phyloP scores from a whole-genome alignment of 768 basidiomycete species.

The Rhodotorula toruloides region DNA sequence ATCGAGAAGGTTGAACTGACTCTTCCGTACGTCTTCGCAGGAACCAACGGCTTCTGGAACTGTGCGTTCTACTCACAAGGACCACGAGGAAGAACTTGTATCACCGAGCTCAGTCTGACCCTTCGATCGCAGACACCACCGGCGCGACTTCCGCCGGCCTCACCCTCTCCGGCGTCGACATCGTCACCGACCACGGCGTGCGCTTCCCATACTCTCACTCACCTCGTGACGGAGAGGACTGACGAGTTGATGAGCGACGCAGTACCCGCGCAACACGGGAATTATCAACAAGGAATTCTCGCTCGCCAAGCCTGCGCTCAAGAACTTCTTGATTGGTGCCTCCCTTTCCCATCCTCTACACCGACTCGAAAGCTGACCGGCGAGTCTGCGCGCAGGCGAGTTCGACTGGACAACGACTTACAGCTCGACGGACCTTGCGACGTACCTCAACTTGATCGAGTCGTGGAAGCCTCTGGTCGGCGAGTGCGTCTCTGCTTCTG shows the following conservation, averaged over 20 bases:
- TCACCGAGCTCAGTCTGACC: too few species aligned
- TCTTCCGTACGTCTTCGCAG: neutral
- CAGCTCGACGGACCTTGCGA: neutral
- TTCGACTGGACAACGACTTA: slow-evolving; percentile 23
- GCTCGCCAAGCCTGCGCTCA: neutral
- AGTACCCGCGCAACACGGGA: slow-evolving; percentile 26
- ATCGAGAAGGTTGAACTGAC: neutral
- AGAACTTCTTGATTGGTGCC: slow-evolving; percentile 30
- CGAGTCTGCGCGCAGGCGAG: neutral
- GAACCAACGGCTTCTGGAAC: slow-evolving; percentile 35
- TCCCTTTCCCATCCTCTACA: neutral
- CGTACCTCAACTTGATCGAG: slow-evolving; percentile 24
- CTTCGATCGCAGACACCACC: neutral
- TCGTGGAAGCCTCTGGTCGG: slow-evolving; percentile 5
- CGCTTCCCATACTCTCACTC: neutral
- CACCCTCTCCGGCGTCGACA: neutral
- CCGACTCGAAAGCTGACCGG: neutral
- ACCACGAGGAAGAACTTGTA: too few species aligned
- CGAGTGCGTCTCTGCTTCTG: slow-evolving; percentile 6
- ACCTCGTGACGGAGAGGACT: neutral
- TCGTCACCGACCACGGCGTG: slow-evolving; percentile 32
- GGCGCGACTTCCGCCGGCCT: slow-evolving; percentile 2
- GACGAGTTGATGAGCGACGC: neutral
- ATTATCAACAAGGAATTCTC: slow-evolving; percentile 14
- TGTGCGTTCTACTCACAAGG: neutral